These are phyloP conservation scores for Gastrodia elata DNA, from an alignment of 106 monocot genomes.

Conservation along the genomic window DNA sequence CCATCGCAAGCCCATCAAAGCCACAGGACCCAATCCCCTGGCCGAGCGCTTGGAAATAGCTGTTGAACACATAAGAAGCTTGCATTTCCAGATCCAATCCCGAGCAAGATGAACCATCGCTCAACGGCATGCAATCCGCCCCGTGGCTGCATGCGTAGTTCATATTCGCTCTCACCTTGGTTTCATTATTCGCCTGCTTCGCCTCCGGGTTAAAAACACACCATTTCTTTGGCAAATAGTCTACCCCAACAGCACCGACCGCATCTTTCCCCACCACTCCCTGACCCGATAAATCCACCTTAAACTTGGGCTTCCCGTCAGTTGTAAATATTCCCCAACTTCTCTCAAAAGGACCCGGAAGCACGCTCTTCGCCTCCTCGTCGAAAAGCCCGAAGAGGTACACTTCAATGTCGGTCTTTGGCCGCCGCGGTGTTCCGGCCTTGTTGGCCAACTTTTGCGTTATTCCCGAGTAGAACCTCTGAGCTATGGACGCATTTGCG, in stretches of 20 bases:
- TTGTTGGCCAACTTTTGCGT: constrained; percentile 17
- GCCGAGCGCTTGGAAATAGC: constrained; percentile 41
- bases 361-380: constrained; percentile 35
- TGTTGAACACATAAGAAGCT: constrained; percentile 47
- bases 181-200: background rate
- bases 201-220: constrained; percentile 22
- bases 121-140: constrained; percentile 31
- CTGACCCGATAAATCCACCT: constrained; percentile 30
- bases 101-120: constrained; percentile 21
- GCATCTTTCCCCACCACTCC: constrained; percentile 14
- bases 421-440: constrained; percentile 29
- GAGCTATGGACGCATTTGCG: constrained; percentile 16
- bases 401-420: constrained; percentile 22
- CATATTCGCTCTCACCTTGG: constrained; percentile 14
- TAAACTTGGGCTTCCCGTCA: constrained; percentile 43
- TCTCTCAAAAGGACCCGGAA: constrained; percentile 35
- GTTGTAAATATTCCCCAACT: constrained; percentile 40
- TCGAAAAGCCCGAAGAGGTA: constrained; percentile 39
- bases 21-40: constrained; percentile 30
- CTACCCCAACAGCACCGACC: constrained; percentile 19
- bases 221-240: constrained; percentile 27
- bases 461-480: constrained; percentile 33
- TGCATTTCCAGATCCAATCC: constrained; percentile 30
- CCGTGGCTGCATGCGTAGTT: constrained; percentile 23
- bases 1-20: constrained; percentile 32